Evolutionary conservation across 306 rosid genomes (phyloP), one percentile per base, ranked within the genome.

Genomic region (Sindora glabra): DNA sequence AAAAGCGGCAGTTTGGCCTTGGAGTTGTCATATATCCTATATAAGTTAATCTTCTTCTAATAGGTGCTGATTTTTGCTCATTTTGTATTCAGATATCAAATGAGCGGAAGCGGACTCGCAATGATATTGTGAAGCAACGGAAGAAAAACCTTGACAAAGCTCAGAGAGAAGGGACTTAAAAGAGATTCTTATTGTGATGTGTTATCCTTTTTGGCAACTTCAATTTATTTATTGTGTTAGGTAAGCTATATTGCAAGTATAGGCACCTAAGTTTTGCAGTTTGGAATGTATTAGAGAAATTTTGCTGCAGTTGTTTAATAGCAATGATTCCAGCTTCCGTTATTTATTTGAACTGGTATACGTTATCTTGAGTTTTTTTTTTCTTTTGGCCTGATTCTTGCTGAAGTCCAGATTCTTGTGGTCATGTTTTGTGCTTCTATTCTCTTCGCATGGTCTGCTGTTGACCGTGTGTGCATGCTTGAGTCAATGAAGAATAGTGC

Each of bases 141-240:
- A 89, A 77, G 79, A 80, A 62, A 78, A 84, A 78, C 38, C 62
- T 82, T 38, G 75, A 74, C n/a, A 88, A 64, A 71, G 74, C 85
- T 51, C 26, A 73, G 59, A 54, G 72, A 48, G 33, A 38, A 66
- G 70, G 59, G 32, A 42, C 39, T 56, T 73, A n/a, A 56, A 72
- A 53, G 61, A 41, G 62, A 34, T 36, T 47, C 14, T 16, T 34
- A 48, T 65, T 14, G 26, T 58, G 30, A 4, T 8, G 48, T 17
- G 56, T 59, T 47, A 17, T 56, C 10, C 25, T 26, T 48, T 9
- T 36, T 23, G 47, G 19, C 27, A 5, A 42, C 23, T 56, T 12
- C 16, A 24, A 53, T 47, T 47, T 40, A 32, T 65, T 70, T 46
- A 3, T 19, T 54, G 25, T 24, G 42, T 45, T 50, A 22, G 62